These are phyloP conservation scores for Fusarium piperis DNA, from an alignment of 2,329 filamentous ascomycete genomes.

Conservation along the genomic window DNA sequence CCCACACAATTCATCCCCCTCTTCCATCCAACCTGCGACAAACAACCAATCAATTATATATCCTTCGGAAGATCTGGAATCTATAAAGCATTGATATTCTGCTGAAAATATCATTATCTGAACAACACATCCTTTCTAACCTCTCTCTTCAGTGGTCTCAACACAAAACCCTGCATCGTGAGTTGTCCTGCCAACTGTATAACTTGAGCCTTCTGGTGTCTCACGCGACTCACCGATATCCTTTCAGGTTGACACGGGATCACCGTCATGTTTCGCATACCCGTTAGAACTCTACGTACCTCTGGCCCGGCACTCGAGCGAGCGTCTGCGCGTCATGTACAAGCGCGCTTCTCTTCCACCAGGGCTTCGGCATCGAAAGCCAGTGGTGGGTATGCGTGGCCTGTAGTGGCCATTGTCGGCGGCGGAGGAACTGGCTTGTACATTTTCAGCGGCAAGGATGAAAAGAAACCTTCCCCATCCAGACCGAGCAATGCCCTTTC, in stretches of 20 bases:
- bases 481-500: constrained; percentile 3
- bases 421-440: constrained; percentile 19
- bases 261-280: constrained; percentile 28
- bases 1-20: not conserved
- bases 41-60: not conserved
- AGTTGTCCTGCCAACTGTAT: constrained; percentile 11
- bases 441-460: constrained; percentile 5
- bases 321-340: not conserved
- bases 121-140: not conserved
- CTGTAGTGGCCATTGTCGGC: constrained; percentile 8
- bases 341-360: constrained; percentile 26
- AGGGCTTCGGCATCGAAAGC: not conserved
- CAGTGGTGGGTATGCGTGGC: constrained; percentile 7
- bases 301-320: constrained; percentile 2
- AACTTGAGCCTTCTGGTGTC: not conserved
- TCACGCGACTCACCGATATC: not conserved
- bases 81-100: not conserved
- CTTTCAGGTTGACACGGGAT: not conserved
- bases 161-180: not conserved
- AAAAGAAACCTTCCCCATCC: not conserved
- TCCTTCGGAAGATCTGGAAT: not conserved
- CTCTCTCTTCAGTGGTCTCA: not conserved
- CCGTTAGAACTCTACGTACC: not conserved
- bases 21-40: not conserved
- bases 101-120: not conserved